Percentiles rank a stretch among this genome's conserved stretches.
Evolutionary conservation across 352 stramenopile species (phyloP).

Genomic region (Phytophthora capsici): DNA sequence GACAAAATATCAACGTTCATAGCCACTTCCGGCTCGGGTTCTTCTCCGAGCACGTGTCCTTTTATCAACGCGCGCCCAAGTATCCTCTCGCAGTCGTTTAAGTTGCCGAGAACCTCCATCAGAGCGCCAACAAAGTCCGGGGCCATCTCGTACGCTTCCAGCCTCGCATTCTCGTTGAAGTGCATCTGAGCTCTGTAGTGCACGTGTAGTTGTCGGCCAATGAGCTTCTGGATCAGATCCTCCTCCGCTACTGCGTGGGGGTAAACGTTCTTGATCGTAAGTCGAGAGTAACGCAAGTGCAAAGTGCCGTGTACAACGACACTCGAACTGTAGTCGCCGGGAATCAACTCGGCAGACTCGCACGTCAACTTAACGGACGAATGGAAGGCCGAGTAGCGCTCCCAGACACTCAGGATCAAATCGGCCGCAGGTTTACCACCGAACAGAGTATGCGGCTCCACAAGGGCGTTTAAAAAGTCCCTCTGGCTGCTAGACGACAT

Average conservation of each 20-base stretch:
- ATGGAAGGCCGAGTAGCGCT: conserved; percentile 38
- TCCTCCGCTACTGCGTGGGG: conserved; percentile 42
- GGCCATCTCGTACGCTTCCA: conserved; percentile 41
- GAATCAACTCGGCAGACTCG: conserved; percentile 30
- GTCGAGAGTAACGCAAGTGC: conserved; percentile 53
- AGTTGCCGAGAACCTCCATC: conserved; percentile 41
- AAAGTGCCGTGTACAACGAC: conserved; percentile 39
- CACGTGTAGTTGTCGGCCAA: conserved; percentile 52
- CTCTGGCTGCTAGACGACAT: conserved; percentile 22
- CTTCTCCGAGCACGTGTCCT: conserved; percentile 32
- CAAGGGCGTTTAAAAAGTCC: conserved; percentile 33
- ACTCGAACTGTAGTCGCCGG: conserved; percentile 28
- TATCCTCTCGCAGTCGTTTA: conserved; percentile 48
- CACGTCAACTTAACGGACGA: conserved; percentile 39
- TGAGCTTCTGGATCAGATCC: conserved; percentile 49
- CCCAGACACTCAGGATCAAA: conserved; percentile 36
- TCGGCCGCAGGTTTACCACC: conserved; percentile 22
- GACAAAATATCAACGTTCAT: conserved; percentile 12
- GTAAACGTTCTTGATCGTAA: conserved; percentile 57
- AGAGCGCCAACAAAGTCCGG: conserved; percentile 46
- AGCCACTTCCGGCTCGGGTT: conserved; percentile 14
- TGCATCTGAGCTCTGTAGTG: conserved; percentile 51
- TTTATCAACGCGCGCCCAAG: conserved; percentile 42
- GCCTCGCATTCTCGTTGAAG: conserved; percentile 40
- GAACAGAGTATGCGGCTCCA: conserved; percentile 34